A percentile compares a stretch with the other conserved stretches of the same genome.
Conservation (phyloP, 2,329 filamentous ascomycete species). For the Exserohilum turcica region DNA sequence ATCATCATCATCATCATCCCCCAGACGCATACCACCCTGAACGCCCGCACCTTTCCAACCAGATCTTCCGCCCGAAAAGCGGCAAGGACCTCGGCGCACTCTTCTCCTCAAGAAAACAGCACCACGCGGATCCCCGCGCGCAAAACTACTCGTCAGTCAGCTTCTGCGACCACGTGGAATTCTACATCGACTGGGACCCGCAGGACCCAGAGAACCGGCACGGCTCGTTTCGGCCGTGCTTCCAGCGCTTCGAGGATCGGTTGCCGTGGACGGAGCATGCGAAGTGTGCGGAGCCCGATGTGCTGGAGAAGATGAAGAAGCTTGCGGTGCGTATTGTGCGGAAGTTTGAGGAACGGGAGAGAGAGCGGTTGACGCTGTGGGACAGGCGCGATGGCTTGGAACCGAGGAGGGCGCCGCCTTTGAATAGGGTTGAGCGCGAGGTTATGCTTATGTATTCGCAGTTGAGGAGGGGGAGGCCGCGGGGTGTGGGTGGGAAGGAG, state of each 20-base stretch:
- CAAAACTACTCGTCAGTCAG: neutral
- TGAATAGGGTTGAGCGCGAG: conserved; percentile 2
- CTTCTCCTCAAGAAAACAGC: neutral
- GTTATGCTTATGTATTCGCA: conserved; percentile 7
- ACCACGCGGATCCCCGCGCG: no score
- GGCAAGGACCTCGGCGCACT: neutral
- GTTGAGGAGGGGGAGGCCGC: neutral
- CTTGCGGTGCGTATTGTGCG: conserved; percentile 2
- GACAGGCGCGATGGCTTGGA: neutral
- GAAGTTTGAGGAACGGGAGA: neutral
- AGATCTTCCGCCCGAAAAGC: neutral
- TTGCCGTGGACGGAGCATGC: neutral
- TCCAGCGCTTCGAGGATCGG: neutral
- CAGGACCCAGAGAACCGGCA: conserved; percentile 10
- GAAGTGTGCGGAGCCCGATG: neutral
- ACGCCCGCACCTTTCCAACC: neutral
- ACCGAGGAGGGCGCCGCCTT: neutral
- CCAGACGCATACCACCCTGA: neutral
- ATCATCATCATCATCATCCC: conserved; percentile 9
- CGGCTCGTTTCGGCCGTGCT: conserved; percentile 4
- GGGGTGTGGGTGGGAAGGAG: neutral
- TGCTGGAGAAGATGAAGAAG: neutral
- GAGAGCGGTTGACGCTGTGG: neutral
- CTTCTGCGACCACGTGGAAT: conserved; percentile 9
- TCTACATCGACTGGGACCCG: conserved; percentile 7